Percentiles rank a stretch among this genome's conserved stretches.
Evolutionary conservation across 108 stramenopile species (phyloP).

Genomic region (Pseudonitzschia pungens): DNA sequence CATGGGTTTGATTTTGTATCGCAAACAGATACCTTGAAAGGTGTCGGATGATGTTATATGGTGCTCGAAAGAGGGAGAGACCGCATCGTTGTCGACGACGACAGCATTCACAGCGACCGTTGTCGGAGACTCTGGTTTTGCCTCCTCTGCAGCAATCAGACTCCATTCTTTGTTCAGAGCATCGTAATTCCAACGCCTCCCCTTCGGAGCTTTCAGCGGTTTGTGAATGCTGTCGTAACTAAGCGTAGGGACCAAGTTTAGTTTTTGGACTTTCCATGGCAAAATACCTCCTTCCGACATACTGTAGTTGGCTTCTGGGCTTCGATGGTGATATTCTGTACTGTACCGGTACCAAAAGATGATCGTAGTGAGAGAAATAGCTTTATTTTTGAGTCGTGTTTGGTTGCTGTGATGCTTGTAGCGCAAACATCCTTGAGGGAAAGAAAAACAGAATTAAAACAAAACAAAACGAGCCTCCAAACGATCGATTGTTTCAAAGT

Average conservation of each 20-base stretch:
- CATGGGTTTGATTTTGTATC: constrained; percentile 54
- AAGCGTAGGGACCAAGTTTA: constrained; percentile 33
- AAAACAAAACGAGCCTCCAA: too few species aligned
- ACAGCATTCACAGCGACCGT: not conserved
- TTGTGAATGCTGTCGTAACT: constrained; percentile 34
- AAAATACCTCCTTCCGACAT: constrained; percentile 55
- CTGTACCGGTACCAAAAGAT: not conserved
- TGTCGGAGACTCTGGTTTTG: not conserved
- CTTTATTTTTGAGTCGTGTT: too few species aligned
- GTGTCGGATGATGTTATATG: constrained; percentile 49
- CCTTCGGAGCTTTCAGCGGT: constrained; percentile 58
- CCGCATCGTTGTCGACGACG: not conserved
- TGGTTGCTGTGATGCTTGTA: too few species aligned
- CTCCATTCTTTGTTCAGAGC: constrained; percentile 48
- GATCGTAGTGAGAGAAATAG: not conserved
- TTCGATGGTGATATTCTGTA: not conserved
- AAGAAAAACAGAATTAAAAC: too few species aligned
- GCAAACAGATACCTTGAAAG: constrained; percentile 60
- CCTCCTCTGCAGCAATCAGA: constrained; percentile 7
- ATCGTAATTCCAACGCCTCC: constrained; percentile 48
- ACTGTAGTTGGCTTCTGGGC: too few species aligned
- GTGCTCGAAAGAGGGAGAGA: constrained; percentile 32
- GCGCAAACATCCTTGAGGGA: too few species aligned
- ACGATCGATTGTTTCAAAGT: too few species aligned
- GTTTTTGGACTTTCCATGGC: constrained; percentile 60